Evolutionary conservation across 139 green algal genomes (phyloP), one percentile per base, ranked within the genome.

Genomic region (Eudorina sp.): DNA sequence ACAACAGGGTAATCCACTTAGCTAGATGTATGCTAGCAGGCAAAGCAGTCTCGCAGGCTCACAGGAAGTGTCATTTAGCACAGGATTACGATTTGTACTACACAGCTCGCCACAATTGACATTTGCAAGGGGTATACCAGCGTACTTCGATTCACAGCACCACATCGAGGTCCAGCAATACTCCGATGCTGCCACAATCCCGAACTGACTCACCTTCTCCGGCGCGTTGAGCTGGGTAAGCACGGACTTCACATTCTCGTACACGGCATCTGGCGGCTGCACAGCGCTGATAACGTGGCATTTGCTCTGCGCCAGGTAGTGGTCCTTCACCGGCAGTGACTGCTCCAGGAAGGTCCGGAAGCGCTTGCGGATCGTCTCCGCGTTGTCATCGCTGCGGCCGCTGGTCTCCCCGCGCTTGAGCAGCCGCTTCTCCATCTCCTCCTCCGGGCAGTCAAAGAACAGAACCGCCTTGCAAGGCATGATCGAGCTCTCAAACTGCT

Each of bases 311-410:
- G 23, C 40, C 41, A 94, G 80, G 72, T 98, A 99, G 91, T 97
- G 90, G 34, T 97, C 77, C 38, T 98, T 92, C 1, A 99, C 95
- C 1, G 97, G 97, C 94, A 98, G 90, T 70, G 89, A 96, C 60
- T 94, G 88, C 41, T 97, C 93, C 51, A 97, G 74, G 80, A 99
- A 99, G 27, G 96, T 97, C 80, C 94, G 92, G 90, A 99, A 99
- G 41, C 97, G 95, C 92, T 99, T 99, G 36, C 90, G 90, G 88
- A 99, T 99, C 40, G 96, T 98, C 60, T 97, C 95, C 2, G 90
- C 90, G 90, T 99, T 99, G 94, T 99, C 98, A 78, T 99, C 98
- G 46, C 93, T 95, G 43, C 98, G 93, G 1, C 98, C 98, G 68
- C 91, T 95, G 73, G 94, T 97, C 89, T 99, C 93, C 19, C 97